Evolutionary conservation across 495 filamentous ascomycete species (phyloP).

Genomic region (Neurospora sp.): DNA sequence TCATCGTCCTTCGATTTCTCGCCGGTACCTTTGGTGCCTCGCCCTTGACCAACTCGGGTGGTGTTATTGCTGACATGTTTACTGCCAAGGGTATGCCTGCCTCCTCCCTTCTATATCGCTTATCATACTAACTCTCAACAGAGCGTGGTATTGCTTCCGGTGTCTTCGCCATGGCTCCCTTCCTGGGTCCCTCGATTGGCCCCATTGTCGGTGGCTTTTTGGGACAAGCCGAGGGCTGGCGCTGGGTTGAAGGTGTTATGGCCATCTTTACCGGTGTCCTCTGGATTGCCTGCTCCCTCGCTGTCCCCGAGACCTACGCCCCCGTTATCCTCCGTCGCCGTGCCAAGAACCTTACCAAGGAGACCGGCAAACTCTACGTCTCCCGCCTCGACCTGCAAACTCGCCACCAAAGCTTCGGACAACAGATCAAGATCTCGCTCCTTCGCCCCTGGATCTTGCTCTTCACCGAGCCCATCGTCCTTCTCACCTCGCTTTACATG

Average conservation of each 20-base stretch:
- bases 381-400: slow-evolving; percentile 49
- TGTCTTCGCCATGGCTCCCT: slow-evolving; percentile 57
- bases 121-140: slow-evolving; percentile 7
- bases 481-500: slow-evolving; percentile 64
- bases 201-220: slow-evolving; percentile 52
- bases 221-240: slow-evolving; percentile 43
- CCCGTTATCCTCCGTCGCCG: slow-evolving; percentile 59
- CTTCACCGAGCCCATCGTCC: slow-evolving; percentile 70
- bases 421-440: slow-evolving; percentile 39
- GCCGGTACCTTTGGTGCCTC: slow-evolving; percentile 70
- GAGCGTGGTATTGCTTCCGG: slow-evolving; percentile 55
- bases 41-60: slow-evolving; percentile 61
- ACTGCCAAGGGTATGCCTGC: slow-evolving; percentile 25
- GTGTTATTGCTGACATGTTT: slow-evolving; percentile 71
- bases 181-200: slow-evolving; percentile 57
- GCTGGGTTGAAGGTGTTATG: slow-evolving; percentile 55
- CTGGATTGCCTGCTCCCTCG: slow-evolving; percentile 49
- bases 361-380: slow-evolving; percentile 54
- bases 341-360: slow-evolving; percentile 52
- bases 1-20: slow-evolving; percentile 70
- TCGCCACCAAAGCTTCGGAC: slow-evolving; percentile 32
- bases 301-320: slow-evolving; percentile 79
- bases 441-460: slow-evolving; percentile 70
- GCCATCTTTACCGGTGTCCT: slow-evolving; percentile 61
- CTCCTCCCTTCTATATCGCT: too few relatives aligned